Base-by-base conservation (phyloP, 73 alveolate genomes). In the Paramecium octaurelia region DNA sequence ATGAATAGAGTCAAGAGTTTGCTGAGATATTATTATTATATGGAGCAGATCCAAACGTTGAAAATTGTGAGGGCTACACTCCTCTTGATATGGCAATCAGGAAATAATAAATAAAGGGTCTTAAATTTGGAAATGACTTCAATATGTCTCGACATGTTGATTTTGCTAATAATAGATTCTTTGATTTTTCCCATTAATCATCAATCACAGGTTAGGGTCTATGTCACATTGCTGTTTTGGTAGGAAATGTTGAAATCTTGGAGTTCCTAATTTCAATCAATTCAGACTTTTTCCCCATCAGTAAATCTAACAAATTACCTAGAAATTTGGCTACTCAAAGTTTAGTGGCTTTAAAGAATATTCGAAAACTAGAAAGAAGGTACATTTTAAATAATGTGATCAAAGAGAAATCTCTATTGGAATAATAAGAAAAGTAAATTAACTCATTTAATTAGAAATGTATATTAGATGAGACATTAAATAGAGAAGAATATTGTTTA, bases 171-270 rank as follows among this genome's bases (percentile, higher is more conserved):
- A 18, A 43, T 36, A 73, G 57, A 73, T 73, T 14, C 18, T 73
- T 73, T 18, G 27, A 73, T 73, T 73, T 36, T 38, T 38, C 8
- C 10, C 57, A 34, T 40, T 34, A 73, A 38, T 73, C 87, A 73
- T 2, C 10, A 3, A 29, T 29, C 6, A 73, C 57, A n/a, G 59
- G 59, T 11, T 73, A 35, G n/a, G 34, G 42, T 34, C 10, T 73
- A 35, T 20, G 36, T 20, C 98, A 95, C 92, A 44, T 90, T 31
- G 98, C 98, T 9, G 96, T 94, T 34, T 71, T 57, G 59, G 83
- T 93, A 0, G 98, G 97, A 10, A 95, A 95, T 92, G 54, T 70
- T 48, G 95, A 95, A 73, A 94, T 92, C 16, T 95, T 93, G 8
- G 95, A 93, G 59, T 90, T 87, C 54, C 73, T 95, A 34, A 20